Base-by-base conservation (phyloP, 805 yeast species). In the Barnettozyma populi region DNA sequence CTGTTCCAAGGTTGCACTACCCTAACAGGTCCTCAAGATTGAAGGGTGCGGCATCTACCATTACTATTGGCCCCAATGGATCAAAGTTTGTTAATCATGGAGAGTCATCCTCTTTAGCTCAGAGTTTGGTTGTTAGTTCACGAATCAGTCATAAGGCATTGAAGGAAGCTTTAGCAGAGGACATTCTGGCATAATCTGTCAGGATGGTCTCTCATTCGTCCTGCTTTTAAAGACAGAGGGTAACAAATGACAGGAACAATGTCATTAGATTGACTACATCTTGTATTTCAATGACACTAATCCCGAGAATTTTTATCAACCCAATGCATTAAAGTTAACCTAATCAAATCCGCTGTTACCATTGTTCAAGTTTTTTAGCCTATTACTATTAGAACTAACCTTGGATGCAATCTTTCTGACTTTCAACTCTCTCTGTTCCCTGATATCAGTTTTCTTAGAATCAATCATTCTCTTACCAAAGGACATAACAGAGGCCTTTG, bases 401-500 rank as follows among this genome's bases (percentile, higher is more conserved):
- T 45, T 39, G 8, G 49, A 21, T 2, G 38, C 51, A 10, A 48
- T 52, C 46, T 54, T 59, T 46, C 57, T 57, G 1, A 54, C 62
- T 50, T 59, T 59, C 23, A 59, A 41, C 10, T 55, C 59, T 47
- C 62, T 55, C 41, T 56, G 59, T 19, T 49, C 36, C 38, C 51
- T 48, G 4, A 43, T 37, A 13, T 49, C 51, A 8, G 45, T 16
- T 36, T 53, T 51, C 2, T 52, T 43, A 4, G 40, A 38, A 13
- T 39, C 39, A 16, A 41, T 46, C 5, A 46, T 39, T 49, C 63
- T 61, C 39, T 63, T 63, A 10, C 82, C 76, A 58, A 78, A 60
- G 46, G 75, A 75, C 41, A 83, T 75, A 52, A 85, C 75, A 8
- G 85, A 77, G 1, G 85, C 78, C 51, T 72, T 76, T 5, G 78